A percentile compares a stretch with the other conserved stretches of the same genome.
phyloP scores from a whole-genome alignment of 1,139 yeast genomes.

The Candida sanyaensis region DNA sequence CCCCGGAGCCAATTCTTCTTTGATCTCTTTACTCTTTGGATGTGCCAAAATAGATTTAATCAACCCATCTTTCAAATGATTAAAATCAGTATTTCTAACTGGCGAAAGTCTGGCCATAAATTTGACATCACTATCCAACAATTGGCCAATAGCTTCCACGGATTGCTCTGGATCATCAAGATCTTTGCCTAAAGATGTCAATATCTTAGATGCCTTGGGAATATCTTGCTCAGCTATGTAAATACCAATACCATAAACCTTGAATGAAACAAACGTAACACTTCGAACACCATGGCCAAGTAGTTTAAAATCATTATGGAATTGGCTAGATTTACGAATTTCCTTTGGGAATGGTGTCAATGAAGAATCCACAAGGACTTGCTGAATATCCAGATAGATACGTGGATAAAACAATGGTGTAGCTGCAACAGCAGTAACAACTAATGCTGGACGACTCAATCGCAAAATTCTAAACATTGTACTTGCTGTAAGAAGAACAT shows the following conservation, averaged over 20 bases:
- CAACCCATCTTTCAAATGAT: constrained; percentile 86
- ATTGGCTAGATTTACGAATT: constrained; percentile 21
- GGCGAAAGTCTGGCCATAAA: constrained; percentile 80
- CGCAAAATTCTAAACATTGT: constrained; percentile 5
- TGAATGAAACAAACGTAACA: constrained; percentile 81
- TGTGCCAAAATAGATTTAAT: constrained; percentile 71
- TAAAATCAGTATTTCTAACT: constrained; percentile 84
- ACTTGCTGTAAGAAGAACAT: not conserved
- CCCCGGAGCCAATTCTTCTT: constrained; percentile 48
- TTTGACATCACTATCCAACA: constrained; percentile 62
- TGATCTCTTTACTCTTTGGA: constrained; percentile 40
- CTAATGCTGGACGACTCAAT: constrained; percentile 8
- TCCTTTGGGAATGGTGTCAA: constrained; percentile 53
- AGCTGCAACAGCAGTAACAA: constrained; percentile 9
- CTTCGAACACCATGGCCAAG: constrained; percentile 81
- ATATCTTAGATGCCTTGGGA: constrained; percentile 43
- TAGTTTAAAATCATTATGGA: constrained; percentile 41
- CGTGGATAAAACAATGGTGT: constrained; percentile 5
- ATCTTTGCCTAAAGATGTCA: constrained; percentile 24
- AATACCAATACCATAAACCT: constrained; percentile 84
- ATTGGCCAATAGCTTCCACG: constrained; percentile 49
- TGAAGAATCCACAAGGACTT: constrained; percentile 48
- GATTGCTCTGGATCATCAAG: constrained; percentile 37
- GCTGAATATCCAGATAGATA: constrained; percentile 9
- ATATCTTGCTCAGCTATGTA: constrained; percentile 68